These are phyloP conservation scores for Sugiyamaella pinicola DNA, from an alignment of 1,139 yeast species.

Conservation along the genomic window DNA sequence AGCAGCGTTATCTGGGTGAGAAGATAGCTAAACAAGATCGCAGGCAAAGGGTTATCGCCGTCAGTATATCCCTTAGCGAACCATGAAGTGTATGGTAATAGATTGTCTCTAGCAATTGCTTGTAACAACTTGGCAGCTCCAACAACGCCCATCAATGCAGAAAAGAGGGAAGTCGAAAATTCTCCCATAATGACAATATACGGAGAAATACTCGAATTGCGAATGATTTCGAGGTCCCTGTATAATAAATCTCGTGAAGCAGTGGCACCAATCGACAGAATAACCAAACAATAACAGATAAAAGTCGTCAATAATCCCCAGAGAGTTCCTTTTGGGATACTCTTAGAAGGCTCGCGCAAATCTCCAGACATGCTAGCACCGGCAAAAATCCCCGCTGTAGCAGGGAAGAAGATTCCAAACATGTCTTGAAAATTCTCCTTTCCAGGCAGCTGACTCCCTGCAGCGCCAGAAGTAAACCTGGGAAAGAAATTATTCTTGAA, in stretches of 20 bases:
- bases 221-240: conserved; percentile 79
- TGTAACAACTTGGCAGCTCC: conserved; percentile 91
- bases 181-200: conserved; percentile 81
- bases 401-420: conserved; percentile 95
- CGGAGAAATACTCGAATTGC: conserved; percentile 74
- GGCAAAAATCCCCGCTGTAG: conserved; percentile 96
- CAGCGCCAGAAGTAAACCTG: conserved; percentile 83
- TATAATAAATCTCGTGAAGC: conserved; percentile 77
- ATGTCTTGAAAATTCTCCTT: conserved; percentile 78
- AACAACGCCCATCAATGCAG: conserved; percentile 90
- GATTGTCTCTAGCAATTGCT: conserved; percentile 86
- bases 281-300: conserved; percentile 69
- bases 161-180: conserved; percentile 82
- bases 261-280: conserved; percentile 73
- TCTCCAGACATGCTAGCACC: conserved; percentile 99
- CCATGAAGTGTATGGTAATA: conserved; percentile 70
- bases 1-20: conserved; percentile 81
- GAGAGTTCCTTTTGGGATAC: conserved; percentile 89
- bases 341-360: conserved; percentile 74
- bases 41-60: conserved; percentile 57
- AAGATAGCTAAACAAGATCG: conserved; percentile 74
- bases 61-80: conserved; percentile 55
- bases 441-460: conserved; percentile 71
- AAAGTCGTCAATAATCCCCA: conserved; percentile 80
- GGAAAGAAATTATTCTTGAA: conserved; percentile 70